Percentiles rank a stretch among this genome's conserved stretches.
phyloP scores from a whole-genome alignment of 202 grass and related monocot genomes.

The Dendrocalamus latiflorus region DNA sequence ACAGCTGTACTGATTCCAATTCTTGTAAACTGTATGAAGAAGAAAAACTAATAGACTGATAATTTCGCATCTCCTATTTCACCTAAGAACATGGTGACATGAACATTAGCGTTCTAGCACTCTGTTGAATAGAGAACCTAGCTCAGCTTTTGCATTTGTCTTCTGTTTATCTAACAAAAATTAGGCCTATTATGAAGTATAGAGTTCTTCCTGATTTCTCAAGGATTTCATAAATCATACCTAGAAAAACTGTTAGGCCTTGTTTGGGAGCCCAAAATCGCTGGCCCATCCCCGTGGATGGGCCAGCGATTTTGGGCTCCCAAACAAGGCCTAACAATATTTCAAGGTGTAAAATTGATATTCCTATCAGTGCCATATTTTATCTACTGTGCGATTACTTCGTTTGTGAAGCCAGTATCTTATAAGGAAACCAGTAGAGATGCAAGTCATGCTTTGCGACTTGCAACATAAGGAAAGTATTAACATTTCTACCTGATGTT shows the following conservation, averaged over 20 bases:
- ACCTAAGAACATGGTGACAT: neutral
- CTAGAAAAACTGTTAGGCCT: neutral
- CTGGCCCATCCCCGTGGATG: too few relatives aligned
- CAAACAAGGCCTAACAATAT: too few relatives aligned
- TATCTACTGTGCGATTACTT: neutral
- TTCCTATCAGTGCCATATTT: neutral
- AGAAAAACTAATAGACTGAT: neutral
- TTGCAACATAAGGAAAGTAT: neutral
- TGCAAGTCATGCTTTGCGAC: neutral
- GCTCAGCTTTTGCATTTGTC: neutral
- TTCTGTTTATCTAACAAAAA: neutral
- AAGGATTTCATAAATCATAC: neutral
- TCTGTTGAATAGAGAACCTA: neutral
- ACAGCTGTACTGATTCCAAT: neutral
- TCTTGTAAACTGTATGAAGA: neutral
- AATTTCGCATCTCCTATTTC: neutral
- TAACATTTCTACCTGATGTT: neutral
- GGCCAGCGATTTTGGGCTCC: too few relatives aligned
- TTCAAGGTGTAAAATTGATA: neutral
- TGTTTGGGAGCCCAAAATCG: too few relatives aligned
- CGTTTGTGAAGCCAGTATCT: neutral
- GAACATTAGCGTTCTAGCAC: neutral
- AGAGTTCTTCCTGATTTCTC: neutral
- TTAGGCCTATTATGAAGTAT: neutral
- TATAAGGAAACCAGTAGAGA: neutral